Evolutionary conservation across 352 stramenopile species (phyloP), one percentile per base, ranked within the genome.

Genomic region (Phytophthora palmivora): DNA sequence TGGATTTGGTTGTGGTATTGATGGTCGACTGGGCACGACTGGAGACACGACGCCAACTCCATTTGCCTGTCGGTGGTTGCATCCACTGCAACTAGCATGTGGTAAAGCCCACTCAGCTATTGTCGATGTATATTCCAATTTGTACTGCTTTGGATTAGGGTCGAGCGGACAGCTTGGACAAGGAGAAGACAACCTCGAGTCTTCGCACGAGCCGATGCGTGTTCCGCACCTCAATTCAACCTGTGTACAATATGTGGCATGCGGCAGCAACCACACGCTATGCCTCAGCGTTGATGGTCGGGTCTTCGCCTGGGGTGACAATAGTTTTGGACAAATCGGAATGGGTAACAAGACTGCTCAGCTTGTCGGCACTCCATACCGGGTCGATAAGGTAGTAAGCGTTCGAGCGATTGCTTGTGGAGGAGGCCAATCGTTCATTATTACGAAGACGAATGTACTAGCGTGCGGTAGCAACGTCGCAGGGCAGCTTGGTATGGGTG

Each of bases 61-160:
- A 1, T 89, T 92, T 48, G 45, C 70, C 0, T 82, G 63, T 68
- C 81, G 82, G 48, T 90, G 83, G 83, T 57, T 92, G 11, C 77
- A 90, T 55, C 81, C 83, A 2, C 65, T 89, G n/a, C 80, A 90
- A 42, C 74, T 90, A 43, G 68, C 83, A 16, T 89, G 83, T 34
- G 83, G 83, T 7, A 82, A 82, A 37, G 73, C 81, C 9, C 83
- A 92, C 63, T 86, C 80, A 2, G 81, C 83, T 21, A 81, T 92
- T 36, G 76, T 92, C 26, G 83, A 92, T 34, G 80, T 89, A 18
- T 87, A 87, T 39, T 89, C 83, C 2, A 87, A 90, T 54, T 63
- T 92, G 36, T 92, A 90, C 55, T 90, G 80, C 69, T 90, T 90
- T 55, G 83, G 83, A 30, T 54, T 70, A 24, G 73, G 75, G 7